Base-by-base conservation (phyloP, 108 stramenopile genomes). In the Nitzschia sp. region DNA sequence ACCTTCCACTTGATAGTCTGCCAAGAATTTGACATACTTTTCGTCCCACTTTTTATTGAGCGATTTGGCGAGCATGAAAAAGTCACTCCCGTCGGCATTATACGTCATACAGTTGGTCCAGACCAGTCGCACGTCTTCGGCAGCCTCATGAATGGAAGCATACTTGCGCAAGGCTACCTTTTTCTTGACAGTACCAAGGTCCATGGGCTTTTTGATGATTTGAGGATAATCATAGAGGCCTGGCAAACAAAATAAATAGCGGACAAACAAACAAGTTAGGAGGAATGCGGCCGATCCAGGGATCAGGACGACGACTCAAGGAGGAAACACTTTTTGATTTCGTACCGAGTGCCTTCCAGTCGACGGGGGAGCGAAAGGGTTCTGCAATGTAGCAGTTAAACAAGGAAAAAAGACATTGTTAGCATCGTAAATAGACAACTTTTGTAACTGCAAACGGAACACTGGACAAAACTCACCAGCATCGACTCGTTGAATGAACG, bases 91-190 rank as follows among this genome's bases (percentile, higher is more conserved):
- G 60, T 95, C 91, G 33, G 79, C 77, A 81, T 98, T 98, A 89
- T 98, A 98, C 48, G 93, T 83, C 91, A 89, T 94, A 81, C 96
- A 97, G 67, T 97, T 97, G 42, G 78, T 80, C 98, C 98, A 98
- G 34, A 98, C 88, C 42, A 96, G 80, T 8, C 97, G 92, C 23
- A 98, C 87, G 64, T 98, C 97, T n/a, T 86, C 82, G 27, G 95
- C 96, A 34, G 79, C 86, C 18, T 94, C 93, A 30, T 80, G 78
- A 48, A 93, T 65, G 29, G 78, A 75, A 64, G 82, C 77, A 74
- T 98, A 98, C 30, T 84, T 83, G 18, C 87, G 75, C 6, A 72
- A 68, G 47, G 84, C 85, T 28, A 98, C 66, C 35, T 90, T 89
- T 28, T 82, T 73, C 69, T 95, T 94, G 48, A 98, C 83, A 17